phyloP scores from a whole-genome alignment of 805 yeast species.

The Barnettozyma siamensis region DNA sequence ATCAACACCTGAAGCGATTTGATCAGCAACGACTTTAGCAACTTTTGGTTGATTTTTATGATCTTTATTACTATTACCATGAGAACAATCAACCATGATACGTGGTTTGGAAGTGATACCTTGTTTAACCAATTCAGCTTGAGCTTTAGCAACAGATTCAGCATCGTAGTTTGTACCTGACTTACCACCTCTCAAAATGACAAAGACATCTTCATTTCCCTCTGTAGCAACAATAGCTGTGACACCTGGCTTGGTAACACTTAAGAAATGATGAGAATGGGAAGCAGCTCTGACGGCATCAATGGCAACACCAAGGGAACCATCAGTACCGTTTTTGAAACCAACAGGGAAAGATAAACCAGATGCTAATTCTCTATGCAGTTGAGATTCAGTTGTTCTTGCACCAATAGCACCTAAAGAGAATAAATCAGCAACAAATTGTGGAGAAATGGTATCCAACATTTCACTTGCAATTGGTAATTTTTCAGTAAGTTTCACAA shows the following conservation, averaged over 20 bases:
- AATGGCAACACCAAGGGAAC: slow-evolving; percentile 87
- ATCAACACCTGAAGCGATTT: slow-evolving; percentile 67
- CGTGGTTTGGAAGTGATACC: slow-evolving; percentile 41
- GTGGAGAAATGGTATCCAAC: slow-evolving; percentile 97
- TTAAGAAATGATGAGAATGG: slow-evolving; percentile 88
- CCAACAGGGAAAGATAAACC: slow-evolving; percentile 98
- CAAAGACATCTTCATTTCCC: slow-evolving; percentile 87
- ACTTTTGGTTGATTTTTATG: slow-evolving; percentile 92
- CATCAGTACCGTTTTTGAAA: slow-evolving; percentile 97
- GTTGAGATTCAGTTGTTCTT: slow-evolving; percentile 96
- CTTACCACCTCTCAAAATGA: slow-evolving; percentile 94
- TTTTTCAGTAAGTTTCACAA: slow-evolving; percentile 71
- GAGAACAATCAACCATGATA: slow-evolving; percentile 96
- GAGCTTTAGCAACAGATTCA: slow-evolving; percentile 61
- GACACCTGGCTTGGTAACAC: slow-evolving; percentile 93
- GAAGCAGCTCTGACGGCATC: slow-evolving; percentile 93
- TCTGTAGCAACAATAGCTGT: slow-evolving; percentile 95
- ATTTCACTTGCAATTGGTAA: slow-evolving; percentile 96
- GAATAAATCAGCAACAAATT: slow-evolving; percentile 86
- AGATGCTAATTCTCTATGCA: slow-evolving; percentile 94
- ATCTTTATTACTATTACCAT: slow-evolving; percentile 90
- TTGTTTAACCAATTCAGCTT: slow-evolving; percentile 47
- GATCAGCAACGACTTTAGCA: slow-evolving; percentile 70
- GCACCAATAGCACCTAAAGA: slow-evolving; percentile 99
- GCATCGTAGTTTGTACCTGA: slow-evolving; percentile 86